Conservation (phyloP, 2,329 filamentous ascomycete species). For the Sclerotinia minor region DNA sequence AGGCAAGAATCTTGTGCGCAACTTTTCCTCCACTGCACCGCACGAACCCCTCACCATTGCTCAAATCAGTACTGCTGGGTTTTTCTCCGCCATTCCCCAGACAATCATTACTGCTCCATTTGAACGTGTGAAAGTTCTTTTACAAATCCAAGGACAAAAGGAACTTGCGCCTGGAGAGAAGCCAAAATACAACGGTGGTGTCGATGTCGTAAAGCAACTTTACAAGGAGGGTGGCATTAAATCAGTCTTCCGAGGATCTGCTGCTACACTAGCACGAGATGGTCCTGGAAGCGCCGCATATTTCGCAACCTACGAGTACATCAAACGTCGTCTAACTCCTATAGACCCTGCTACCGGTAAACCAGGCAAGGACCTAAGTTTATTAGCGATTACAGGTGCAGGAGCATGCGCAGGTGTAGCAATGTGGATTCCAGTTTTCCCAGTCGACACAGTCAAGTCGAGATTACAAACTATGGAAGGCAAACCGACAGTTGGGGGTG, state of each 20-base stretch:
- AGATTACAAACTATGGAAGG: slow-evolving; percentile 89
- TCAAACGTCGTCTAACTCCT: slow-evolving; percentile 85
- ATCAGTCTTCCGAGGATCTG: slow-evolving; percentile 87
- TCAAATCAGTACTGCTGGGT: slow-evolving; percentile 88
- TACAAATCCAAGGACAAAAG: slow-evolving; percentile 96
- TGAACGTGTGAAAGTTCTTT: slow-evolving; percentile 96
- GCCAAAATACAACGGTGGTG: slow-evolving; percentile 81
- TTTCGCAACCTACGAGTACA: slow-evolving; percentile 95
- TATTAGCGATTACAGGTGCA: slow-evolving; percentile 80
- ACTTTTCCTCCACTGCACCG: slow-evolving; percentile 59
- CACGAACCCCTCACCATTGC: slow-evolving; percentile 75
- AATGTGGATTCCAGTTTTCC: slow-evolving; percentile 99
- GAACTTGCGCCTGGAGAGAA: slow-evolving; percentile 83
- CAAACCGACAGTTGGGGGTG: slow-evolving; percentile 74
- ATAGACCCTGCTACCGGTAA: slow-evolving; percentile 72
- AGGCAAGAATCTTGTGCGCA: slow-evolving; percentile 82
- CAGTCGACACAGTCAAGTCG: slow-evolving; percentile 94
- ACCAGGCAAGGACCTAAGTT: slow-evolving; percentile 72
- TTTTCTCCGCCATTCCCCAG: slow-evolving; percentile 98
- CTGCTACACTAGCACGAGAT: slow-evolving; percentile 90
- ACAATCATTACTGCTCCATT: slow-evolving; percentile 98
- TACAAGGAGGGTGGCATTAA: slow-evolving; percentile 88
- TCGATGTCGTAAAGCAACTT: slow-evolving; percentile 90
- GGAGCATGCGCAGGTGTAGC: slow-evolving; percentile 90
- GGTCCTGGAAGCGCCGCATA: slow-evolving; percentile 92